Evolutionary conservation across 2,329 filamentous ascomycete species (phyloP).

Genomic region (Ascochyta fabae): DNA sequence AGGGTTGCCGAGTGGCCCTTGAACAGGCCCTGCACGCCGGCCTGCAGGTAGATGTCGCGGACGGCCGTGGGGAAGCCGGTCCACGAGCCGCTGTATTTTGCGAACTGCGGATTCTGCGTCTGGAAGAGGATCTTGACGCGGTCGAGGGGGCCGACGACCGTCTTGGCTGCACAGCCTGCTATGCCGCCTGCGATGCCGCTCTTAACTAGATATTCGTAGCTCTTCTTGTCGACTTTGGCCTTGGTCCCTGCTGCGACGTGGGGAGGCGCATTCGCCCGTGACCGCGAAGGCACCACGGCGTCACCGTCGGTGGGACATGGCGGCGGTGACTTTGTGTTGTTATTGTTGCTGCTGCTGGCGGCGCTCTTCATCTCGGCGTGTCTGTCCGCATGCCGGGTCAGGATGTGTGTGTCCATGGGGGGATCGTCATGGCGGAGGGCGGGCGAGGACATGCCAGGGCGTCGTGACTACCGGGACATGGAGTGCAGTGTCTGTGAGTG

Average conservation of each 20-base stretch:
- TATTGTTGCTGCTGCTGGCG: slow-evolving; percentile 16
- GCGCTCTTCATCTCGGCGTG: slow-evolving; percentile 30
- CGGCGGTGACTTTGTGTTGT: slow-evolving; percentile 36
- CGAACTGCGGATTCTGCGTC: slow-evolving; percentile 89
- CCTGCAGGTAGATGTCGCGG: slow-evolving; percentile 77
- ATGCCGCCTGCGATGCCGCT: slow-evolving; percentile 87
- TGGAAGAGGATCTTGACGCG: slow-evolving; percentile 99
- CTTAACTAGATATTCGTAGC: slow-evolving; percentile 81
- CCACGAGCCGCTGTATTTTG: slow-evolving; percentile 91
- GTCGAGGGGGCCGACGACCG: slow-evolving; percentile 91
- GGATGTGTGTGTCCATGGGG: slow-evolving; percentile 41
- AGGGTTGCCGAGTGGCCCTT: slow-evolving; percentile 94
- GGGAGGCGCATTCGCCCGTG: slow-evolving; percentile 8
- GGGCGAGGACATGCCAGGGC: slow-evolving; percentile 48
- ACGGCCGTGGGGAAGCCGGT: slow-evolving; percentile 82
- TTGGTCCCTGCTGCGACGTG: slow-evolving; percentile 15
- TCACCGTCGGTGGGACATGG: slow-evolving; percentile 61
- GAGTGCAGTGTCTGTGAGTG: background rate
- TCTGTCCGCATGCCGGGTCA: slow-evolving; percentile 36
- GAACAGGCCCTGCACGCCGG: slow-evolving; percentile 80
- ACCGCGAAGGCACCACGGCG: slow-evolving; percentile 53
- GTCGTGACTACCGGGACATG: slow-evolving; percentile 33
- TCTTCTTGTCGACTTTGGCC: slow-evolving; percentile 70
- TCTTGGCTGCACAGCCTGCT: slow-evolving; percentile 94
- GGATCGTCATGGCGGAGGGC: slow-evolving; percentile 47